Percentiles rank a stretch among this genome's conserved stretches.
Conservation (phyloP, 768 basidiomycete genomes). For the Lanmaoa pseudosensibilis region DNA sequence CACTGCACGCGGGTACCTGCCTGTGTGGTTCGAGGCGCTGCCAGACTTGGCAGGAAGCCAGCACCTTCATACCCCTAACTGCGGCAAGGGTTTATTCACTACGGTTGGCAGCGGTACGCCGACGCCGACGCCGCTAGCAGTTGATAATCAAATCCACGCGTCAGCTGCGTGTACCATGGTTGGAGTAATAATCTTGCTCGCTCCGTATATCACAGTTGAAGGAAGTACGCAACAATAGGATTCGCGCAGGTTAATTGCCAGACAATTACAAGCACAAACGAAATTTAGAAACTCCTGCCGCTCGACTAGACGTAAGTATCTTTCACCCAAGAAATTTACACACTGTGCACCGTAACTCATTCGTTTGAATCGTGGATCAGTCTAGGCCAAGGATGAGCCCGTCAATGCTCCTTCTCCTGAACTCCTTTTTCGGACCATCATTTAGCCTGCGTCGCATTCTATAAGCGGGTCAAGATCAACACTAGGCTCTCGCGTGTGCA, state of each 20-base stretch:
- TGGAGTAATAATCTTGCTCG: neutral
- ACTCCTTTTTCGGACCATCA: neutral
- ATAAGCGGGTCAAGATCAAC: neutral
- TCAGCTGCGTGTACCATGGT: constrained; percentile 10
- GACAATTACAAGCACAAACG: neutral
- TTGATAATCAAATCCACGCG: constrained; percentile 10
- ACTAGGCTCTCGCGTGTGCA: neutral
- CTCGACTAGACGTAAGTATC: constrained; percentile 10
- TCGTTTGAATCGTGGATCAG: neutral
- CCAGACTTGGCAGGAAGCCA: constrained; percentile 1
- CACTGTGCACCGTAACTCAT: too few relatives aligned
- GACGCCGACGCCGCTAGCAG: constrained; percentile 2
- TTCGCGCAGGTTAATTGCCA: constrained; percentile 1
- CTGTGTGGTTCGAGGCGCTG: constrained; percentile 1
- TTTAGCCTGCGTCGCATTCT: neutral
- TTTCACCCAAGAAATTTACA: too few relatives aligned
- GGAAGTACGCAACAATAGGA: neutral
- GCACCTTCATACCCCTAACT: constrained; percentile 15
- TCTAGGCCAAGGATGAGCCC: neutral
- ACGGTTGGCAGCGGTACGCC: constrained; percentile 9
- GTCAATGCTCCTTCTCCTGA: neutral
- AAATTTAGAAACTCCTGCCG: neutral
- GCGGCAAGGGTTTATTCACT: neutral
- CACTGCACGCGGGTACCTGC: constrained; percentile 25
- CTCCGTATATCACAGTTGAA: neutral